Evolutionary conservation across 164 flowering plant species (phyloP).

Genomic region (Dillenia turbinata): DNA sequence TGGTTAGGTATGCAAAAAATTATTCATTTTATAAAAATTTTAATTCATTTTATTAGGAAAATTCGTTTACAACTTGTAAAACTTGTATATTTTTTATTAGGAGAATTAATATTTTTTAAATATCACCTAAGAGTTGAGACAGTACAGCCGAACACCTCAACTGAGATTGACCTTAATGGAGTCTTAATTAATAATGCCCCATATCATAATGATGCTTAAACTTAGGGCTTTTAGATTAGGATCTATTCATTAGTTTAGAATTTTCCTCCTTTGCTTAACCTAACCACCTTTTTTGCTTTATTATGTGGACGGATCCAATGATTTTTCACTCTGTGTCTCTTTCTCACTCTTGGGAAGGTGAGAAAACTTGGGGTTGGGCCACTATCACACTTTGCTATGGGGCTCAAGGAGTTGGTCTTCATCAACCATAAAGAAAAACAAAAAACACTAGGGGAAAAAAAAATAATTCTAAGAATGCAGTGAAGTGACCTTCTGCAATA

Average conservation of each 20-base stretch:
- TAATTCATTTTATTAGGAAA: no score
- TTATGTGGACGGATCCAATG: slow-evolving; percentile 26
- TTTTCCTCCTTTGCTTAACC: slow-evolving; percentile 1
- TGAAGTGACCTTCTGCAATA: slow-evolving; percentile 25
- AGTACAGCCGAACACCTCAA: no score
- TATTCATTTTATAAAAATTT: no score
- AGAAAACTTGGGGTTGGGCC: slow-evolving; percentile 14
- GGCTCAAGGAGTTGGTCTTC: slow-evolving; percentile 33
- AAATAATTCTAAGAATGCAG: background rate
- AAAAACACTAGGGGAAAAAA: background rate
- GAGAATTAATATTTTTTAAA: no score
- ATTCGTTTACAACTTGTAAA: no score
- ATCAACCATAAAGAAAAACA: slow-evolving; percentile 4
- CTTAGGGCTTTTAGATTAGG: slow-evolving; percentile 17
- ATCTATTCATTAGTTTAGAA: slow-evolving; percentile 11
- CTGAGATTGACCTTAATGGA: no score
- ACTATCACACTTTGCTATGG: slow-evolving; percentile 15
- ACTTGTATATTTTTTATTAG: no score
- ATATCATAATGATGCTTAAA: slow-evolving; percentile 8
- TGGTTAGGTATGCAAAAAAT: no score
- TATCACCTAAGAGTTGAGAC: no score
- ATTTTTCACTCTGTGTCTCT: slow-evolving; percentile 16
- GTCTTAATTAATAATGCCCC: background rate
- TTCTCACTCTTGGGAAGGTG: slow-evolving; percentile 10
- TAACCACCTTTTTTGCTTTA: slow-evolving; percentile 18